Base-by-base conservation (phyloP, 345 rosid species). In the Erysimum cheiranthoides region DNA sequence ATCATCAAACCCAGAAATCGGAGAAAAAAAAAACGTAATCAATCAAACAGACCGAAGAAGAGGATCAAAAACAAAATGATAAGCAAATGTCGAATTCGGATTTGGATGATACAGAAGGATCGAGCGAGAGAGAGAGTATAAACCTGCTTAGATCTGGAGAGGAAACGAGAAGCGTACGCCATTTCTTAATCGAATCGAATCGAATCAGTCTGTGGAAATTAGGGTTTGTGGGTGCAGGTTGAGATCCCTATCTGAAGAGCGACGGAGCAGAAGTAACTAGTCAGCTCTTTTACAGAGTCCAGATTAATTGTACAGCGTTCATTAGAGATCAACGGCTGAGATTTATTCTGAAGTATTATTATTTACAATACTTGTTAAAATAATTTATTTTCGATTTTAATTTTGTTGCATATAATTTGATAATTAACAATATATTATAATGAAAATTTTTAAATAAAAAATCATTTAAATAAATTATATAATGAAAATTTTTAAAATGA, bases 91-190 rank as follows among this genome's bases (percentile, higher is more conserved):
- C 25, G 4, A n/a, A 16, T 18, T 46, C 2, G 16, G 66, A 61
- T 40, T 40, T 2, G 9, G 25, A 51, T 18, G 66, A 31, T 38
- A 8, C 35, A 27, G 21, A 28, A 43, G 60, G 54, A 54, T 70
- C 10, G 61, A 18, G 43, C 14, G 25, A 66, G 59, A 21, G 25
- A 21, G 25, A 72, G 65, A 58, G 31, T 50, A 18, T 8, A 14
- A 8, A 89, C 98, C 96, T 91, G 98, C 75, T 87, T 87, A 69
- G 93, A 86, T 89, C 87, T 89, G 76, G 91, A 80, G 34, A 88
- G 51, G 57, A 89, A 78, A 13, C 98, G 96, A 80, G 87, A 81
- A 62, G 93, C 70, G 82, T 84, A 78, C 6, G 98, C 88, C 97
- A 93, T 93, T 59, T 56, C 27, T n/a, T 5, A 5, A 50, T 36